These are phyloP conservation scores for Lasiodiplodia sp. DNA, from an alignment of 2,329 filamentous ascomycete genomes.

Conservation along the genomic window DNA sequence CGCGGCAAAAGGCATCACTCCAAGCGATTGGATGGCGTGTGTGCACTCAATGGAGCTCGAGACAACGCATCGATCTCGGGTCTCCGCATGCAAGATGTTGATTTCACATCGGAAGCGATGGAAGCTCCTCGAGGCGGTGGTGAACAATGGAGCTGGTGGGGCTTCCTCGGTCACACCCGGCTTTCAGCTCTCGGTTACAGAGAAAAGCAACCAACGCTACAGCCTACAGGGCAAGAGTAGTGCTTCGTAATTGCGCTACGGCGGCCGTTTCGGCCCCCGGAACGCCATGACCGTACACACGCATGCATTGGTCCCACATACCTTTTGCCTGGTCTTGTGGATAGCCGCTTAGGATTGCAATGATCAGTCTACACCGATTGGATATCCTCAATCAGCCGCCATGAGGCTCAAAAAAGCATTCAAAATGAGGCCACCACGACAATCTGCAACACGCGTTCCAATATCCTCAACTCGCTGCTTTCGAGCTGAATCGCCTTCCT, in stretches of 20 bases:
- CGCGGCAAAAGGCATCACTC: background rate
- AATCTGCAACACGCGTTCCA: background rate
- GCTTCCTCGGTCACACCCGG: background rate
- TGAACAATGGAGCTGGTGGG: background rate
- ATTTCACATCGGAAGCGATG: background rate
- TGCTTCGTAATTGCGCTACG: background rate
- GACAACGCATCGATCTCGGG: background rate
- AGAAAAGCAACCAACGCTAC: background rate
- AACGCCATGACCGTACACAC: background rate
- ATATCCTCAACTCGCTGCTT: background rate
- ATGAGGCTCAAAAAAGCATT: background rate
- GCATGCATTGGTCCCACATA: background rate
- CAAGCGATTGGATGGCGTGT: background rate
- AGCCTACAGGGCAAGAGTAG: background rate
- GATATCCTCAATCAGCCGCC: background rate
- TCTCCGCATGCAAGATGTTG: background rate
- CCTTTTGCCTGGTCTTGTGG: background rate
- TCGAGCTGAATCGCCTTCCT: background rate
- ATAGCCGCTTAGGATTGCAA: background rate
- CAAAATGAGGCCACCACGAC: background rate
- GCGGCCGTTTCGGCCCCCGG: background rate
- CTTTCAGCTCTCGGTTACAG: background rate
- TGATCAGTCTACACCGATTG: background rate
- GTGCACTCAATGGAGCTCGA: background rate
- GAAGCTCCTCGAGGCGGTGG: background rate